These are phyloP conservation scores for Carex littledalei DNA, from an alignment of 176 grass and related monocot genomes.

Conservation along the genomic window DNA sequence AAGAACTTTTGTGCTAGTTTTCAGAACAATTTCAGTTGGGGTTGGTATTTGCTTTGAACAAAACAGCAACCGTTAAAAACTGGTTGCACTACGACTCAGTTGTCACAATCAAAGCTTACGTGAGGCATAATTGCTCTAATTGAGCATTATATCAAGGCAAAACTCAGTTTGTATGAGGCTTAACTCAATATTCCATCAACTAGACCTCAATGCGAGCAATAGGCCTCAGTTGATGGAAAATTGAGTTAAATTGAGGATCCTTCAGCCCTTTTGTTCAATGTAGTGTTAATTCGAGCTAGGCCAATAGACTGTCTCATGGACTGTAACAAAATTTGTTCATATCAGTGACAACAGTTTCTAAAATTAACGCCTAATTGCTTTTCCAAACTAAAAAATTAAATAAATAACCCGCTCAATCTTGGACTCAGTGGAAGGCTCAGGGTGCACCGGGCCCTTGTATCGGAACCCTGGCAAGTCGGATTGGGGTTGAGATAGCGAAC, in stretches of 20 bases:
- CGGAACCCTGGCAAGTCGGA: background rate
- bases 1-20: background rate
- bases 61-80: background rate
- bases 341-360: background rate
- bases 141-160: background rate
- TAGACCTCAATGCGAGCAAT: background rate
- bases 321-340: background rate
- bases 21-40: background rate
- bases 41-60: background rate
- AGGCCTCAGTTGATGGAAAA: background rate
- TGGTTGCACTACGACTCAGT: background rate
- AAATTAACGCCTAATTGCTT: background rate
- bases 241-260: background rate
- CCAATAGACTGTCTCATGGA: too few species aligned
- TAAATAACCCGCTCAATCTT: constrained; percentile 48
- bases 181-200: background rate
- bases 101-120: background rate
- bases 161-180: background rate
- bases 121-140: background rate
- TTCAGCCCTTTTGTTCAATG: background rate
- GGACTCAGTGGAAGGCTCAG: constrained; percentile 37
- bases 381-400: background rate
- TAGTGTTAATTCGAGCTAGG: too few species aligned
- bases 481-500: background rate
- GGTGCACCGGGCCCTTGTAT: background rate